These are phyloP conservation scores for Exobasidium cylindrosporum DNA, from an alignment of 1,284 basidiomycete species.

Conservation along the genomic window DNA sequence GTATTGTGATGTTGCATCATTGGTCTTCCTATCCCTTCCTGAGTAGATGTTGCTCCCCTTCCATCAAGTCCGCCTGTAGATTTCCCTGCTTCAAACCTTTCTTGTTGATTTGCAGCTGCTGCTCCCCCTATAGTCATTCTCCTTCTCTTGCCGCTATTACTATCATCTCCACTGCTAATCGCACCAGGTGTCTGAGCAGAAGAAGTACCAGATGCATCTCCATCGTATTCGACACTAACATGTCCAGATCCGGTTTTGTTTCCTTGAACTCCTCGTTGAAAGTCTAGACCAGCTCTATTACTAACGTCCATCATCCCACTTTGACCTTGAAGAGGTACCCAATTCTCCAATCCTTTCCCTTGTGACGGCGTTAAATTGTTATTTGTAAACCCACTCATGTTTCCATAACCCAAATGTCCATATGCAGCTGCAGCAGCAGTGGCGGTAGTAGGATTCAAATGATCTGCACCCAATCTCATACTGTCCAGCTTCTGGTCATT, in stretches of 20 bases:
- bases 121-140: not conserved
- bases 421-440: conserved; percentile 37
- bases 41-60: not conserved
- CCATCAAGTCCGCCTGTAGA: not conserved
- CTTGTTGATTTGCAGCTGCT: not conserved
- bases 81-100: not conserved
- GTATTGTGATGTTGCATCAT: not conserved
- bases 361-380: not conserved
- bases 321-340: not conserved
- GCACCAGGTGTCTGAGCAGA: conserved; percentile 12
- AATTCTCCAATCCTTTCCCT: not conserved
- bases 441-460: conserved; percentile 22
- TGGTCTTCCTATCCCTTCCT: not conserved
- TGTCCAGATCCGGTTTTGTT: not conserved
- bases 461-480: not conserved
- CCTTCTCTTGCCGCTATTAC: not conserved
- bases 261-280: not conserved
- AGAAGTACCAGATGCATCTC: not conserved
- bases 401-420: conserved; percentile 27
- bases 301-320: not conserved
- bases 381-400: not conserved
- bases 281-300: not conserved
- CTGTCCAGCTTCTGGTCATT: no score
- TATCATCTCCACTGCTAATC: conserved; percentile 8
- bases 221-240: conserved; percentile 16